Conservation (phyloP, 331 rosid species). For the Saraca asoca region DNA sequence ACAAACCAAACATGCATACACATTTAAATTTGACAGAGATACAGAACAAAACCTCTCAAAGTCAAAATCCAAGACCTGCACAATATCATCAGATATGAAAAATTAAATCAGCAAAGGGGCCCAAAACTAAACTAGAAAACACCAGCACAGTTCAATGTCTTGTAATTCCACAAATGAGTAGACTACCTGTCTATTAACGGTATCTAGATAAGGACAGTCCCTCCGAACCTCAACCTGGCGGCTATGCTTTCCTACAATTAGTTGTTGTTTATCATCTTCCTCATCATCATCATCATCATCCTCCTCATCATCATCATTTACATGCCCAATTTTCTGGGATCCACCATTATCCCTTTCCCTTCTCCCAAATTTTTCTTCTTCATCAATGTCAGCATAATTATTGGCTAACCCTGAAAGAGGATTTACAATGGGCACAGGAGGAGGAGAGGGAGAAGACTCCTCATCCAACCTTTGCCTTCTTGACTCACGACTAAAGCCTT, state of each 20-base stretch:
- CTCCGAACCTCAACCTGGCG: constrained; percentile 79
- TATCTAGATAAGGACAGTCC: constrained; percentile 95
- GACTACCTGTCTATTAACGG: constrained; percentile 94
- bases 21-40: constrained; percentile 85
- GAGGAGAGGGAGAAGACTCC: constrained; percentile 43
- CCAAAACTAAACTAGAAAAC: background rate
- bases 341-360: constrained; percentile 35
- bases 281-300: constrained; percentile 56
- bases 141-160: background rate
- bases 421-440: constrained; percentile 44
- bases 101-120: background rate
- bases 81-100: constrained; percentile 16
- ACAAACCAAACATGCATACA: constrained; percentile 93
- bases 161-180: constrained; percentile 14
- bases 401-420: constrained; percentile 78
- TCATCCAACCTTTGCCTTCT: constrained; percentile 43
- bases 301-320: constrained; percentile 45
- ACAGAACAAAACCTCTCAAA: constrained; percentile 95
- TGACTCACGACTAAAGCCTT: constrained; percentile 31
- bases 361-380: constrained; percentile 59
- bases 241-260: constrained; percentile 48
- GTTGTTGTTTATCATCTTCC: constrained; percentile 40
- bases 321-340: constrained; percentile 44
- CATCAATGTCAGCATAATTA: constrained; percentile 89
- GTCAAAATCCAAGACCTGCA: constrained; percentile 96